Percentiles rank a stretch among this genome's conserved stretches.
These are phyloP conservation scores for Pisolithus microcarpus DNA, from an alignment of 768 basidiomycete species.

Conservation along the genomic window DNA sequence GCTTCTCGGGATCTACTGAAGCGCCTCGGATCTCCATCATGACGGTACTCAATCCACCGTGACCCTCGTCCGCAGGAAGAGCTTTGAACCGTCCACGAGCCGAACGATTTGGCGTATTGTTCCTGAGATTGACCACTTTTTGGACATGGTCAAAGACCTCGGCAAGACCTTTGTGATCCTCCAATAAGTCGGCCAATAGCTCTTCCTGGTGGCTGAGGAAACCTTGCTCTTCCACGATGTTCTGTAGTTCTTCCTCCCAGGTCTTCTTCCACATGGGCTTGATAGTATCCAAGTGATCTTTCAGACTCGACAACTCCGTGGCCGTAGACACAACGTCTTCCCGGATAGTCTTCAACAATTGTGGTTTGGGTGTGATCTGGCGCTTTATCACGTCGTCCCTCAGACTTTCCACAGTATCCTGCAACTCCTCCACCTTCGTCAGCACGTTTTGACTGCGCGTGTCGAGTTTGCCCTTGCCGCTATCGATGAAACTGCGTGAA, in stretches of 20 bases:
- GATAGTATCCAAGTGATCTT: slow-evolving; percentile 79
- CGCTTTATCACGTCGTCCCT: slow-evolving; percentile 89
- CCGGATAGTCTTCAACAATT: slow-evolving; percentile 61
- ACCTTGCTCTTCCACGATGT: slow-evolving; percentile 95
- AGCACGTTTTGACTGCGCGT: slow-evolving; percentile 80
- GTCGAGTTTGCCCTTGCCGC: slow-evolving; percentile 90
- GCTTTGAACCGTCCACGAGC: slow-evolving; percentile 50
- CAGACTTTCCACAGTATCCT: slow-evolving; percentile 83
- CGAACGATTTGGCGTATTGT: slow-evolving; percentile 35
- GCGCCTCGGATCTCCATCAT: slow-evolving; percentile 88
- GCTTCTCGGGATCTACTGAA: slow-evolving; percentile 69
- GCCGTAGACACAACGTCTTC: slow-evolving; percentile 63
- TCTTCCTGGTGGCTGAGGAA: slow-evolving; percentile 91
- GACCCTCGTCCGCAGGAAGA: slow-evolving; percentile 58
- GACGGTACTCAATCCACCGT: slow-evolving; percentile 63
- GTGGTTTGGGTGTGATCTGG: slow-evolving; percentile 74
- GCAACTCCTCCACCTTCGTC: slow-evolving; percentile 88
- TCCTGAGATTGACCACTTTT: slow-evolving; percentile 72
- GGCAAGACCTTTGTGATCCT: slow-evolving; percentile 84
- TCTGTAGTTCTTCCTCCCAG: slow-evolving; percentile 94
- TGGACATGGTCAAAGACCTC: slow-evolving; percentile 89
- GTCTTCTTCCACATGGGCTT: slow-evolving; percentile 99
- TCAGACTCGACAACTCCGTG: slow-evolving; percentile 66
- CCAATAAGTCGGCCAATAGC: slow-evolving; percentile 78
- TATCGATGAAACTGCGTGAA: slow-evolving; percentile 80